Conservation (phyloP, 352 stramenopile genomes). For the Phytophthora kernoviae region DNA sequence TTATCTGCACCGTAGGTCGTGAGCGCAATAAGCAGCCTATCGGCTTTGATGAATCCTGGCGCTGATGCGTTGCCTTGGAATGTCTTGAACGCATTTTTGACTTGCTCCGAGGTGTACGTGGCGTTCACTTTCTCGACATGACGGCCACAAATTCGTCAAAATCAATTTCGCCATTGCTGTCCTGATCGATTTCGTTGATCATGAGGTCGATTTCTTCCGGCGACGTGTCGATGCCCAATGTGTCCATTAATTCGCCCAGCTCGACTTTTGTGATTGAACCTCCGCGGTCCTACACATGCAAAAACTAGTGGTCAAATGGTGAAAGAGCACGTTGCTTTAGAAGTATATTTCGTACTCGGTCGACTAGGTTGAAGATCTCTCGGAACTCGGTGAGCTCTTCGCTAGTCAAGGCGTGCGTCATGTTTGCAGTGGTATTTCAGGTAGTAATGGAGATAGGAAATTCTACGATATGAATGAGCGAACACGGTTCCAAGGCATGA, state of each 20-base stretch:
- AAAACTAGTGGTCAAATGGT: neutral
- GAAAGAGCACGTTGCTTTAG: neutral
- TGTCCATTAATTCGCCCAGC: slow-evolving; percentile 94
- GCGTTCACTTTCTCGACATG: slow-evolving; percentile 94
- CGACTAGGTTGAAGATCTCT: slow-evolving; percentile 96
- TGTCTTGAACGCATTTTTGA: slow-evolving; percentile 90
- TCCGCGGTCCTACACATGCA: slow-evolving; percentile 78
- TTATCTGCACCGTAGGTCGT: slow-evolving; percentile 92
- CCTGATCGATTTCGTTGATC: slow-evolving; percentile 96
- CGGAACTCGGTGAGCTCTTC: slow-evolving; percentile 93
- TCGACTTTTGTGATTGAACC: slow-evolving; percentile 95
- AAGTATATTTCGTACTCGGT: slow-evolving; percentile 53
- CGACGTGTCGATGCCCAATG: slow-evolving; percentile 92
- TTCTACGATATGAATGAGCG: too few species aligned
- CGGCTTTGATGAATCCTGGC: slow-evolving; percentile 83
- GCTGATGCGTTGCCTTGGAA: slow-evolving; percentile 72
- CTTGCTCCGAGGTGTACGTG: slow-evolving; percentile 92
- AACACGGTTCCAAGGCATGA: too few species aligned
- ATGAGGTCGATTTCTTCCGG: slow-evolving; percentile 95
- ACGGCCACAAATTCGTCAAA: slow-evolving; percentile 96
- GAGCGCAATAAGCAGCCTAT: slow-evolving; percentile 84
- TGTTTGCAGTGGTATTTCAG: too few species aligned
- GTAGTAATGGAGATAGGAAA: too few species aligned
- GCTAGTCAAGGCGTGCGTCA: slow-evolving; percentile 65
- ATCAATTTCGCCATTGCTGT: slow-evolving; percentile 94